These are phyloP conservation scores for Carex myosuroides DNA, from an alignment of 176 grass and related monocot genomes.

Conservation along the genomic window DNA sequence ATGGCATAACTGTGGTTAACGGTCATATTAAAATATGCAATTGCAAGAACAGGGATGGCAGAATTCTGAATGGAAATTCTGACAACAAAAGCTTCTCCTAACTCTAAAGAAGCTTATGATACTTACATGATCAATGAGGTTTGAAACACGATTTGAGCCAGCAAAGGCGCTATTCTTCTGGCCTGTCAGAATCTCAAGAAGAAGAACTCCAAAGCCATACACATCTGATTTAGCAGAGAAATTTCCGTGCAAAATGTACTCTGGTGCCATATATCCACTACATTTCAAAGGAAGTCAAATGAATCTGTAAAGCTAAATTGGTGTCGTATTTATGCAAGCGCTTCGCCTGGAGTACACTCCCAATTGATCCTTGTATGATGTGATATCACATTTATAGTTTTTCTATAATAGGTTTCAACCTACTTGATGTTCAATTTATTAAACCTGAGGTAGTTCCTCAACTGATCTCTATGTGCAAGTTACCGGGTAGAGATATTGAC, in stretches of 20 bases:
- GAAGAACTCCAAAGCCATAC: slow-evolving; percentile 10
- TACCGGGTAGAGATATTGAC: too few species aligned
- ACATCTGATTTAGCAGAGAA: slow-evolving; percentile 22
- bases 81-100: not conserved
- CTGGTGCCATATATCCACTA: slow-evolving; percentile 21
- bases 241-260: slow-evolving; percentile 3
- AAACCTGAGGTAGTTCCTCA: not conserved
- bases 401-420: not conserved
- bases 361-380: too few species aligned
- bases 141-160: not conserved
- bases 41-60: not conserved
- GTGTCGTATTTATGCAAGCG: not conserved
- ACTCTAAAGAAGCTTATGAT: not conserved
- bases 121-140: slow-evolving; percentile 5
- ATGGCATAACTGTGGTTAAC: not conserved
- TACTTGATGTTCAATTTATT: not conserved
- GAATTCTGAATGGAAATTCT: not conserved
- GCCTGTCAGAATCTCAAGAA: slow-evolving; percentile 12
- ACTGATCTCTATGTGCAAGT: not conserved
- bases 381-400: not conserved
- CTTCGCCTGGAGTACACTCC: not conserved
- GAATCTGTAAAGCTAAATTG: not conserved
- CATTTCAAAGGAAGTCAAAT: not conserved
- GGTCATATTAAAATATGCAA: not conserved
- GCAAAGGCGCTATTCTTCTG: slow-evolving; percentile 7